phyloP scores from a whole-genome alignment of 2,329 filamentous ascomycete genomes.

The Ceratocystis alfenasii region DNA sequence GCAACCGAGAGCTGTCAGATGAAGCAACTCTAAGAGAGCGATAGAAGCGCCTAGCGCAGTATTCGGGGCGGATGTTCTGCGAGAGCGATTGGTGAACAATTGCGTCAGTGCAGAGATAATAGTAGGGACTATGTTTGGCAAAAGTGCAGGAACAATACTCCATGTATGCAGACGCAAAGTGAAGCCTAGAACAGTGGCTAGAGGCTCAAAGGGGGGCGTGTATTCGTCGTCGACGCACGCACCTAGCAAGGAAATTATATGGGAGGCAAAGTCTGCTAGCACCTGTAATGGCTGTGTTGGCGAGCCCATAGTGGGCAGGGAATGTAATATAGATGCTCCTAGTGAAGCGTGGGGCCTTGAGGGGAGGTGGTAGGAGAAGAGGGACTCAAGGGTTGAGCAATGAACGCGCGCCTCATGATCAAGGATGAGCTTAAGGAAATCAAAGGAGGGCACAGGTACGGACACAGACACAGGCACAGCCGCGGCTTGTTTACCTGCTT shows the following conservation, averaged over 20 bases:
- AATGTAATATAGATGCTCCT: slow-evolving; percentile 55
- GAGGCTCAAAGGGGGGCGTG: slow-evolving; percentile 51
- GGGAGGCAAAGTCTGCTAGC: slow-evolving; percentile 51
- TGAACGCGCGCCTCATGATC: slow-evolving; percentile 47
- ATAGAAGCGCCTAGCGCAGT: slow-evolving; percentile 10
- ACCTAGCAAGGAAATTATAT: slow-evolving; percentile 56
- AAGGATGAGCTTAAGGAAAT: slow-evolving; percentile 49
- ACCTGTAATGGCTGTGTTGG: slow-evolving; percentile 41
- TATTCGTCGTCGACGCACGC: slow-evolving; percentile 52
- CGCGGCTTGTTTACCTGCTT: not conserved
- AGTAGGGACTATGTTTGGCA: slow-evolving; percentile 42
- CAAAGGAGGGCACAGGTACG: slow-evolving; percentile 16
- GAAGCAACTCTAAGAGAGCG: slow-evolving; percentile 38
- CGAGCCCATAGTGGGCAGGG: slow-evolving; percentile 46
- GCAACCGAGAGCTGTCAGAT: slow-evolving; percentile 50
- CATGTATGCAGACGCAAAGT: slow-evolving; percentile 50
- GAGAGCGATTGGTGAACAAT: not conserved
- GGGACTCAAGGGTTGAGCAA: slow-evolving; percentile 53
- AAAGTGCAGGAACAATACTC: slow-evolving; percentile 46
- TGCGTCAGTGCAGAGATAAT: slow-evolving; percentile 17
- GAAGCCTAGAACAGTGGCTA: slow-evolving; percentile 53
- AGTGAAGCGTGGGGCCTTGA: slow-evolving; percentile 35
- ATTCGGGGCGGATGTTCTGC: not conserved
- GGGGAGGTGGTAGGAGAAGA: slow-evolving; percentile 43
- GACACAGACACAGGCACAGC: not conserved